These are phyloP conservation scores for Tetradesmus lagerheimii DNA, from an alignment of 139 green algal genomes.

Conservation along the genomic window DNA sequence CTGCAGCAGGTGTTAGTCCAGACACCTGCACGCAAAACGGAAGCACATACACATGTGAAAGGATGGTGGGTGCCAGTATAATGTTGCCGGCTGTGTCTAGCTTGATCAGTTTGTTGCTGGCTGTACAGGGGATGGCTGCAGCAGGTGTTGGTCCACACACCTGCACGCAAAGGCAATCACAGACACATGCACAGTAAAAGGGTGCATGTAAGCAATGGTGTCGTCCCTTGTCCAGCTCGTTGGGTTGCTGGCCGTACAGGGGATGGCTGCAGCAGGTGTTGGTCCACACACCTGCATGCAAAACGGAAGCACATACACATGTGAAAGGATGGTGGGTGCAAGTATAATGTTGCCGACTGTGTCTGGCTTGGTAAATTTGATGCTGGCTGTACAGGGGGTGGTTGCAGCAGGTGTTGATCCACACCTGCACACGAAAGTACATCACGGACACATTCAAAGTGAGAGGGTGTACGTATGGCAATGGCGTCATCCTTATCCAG, in stretches of 20 bases:
- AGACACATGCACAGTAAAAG: neutral
- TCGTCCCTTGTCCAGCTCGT: no score
- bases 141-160: slow-evolving; percentile 92
- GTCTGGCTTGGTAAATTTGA: no score
- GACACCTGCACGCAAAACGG: neutral
- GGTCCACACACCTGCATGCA: neutral
- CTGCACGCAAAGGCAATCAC: neutral
- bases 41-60: no score
- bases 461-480: no score
- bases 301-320: no score
- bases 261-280: slow-evolving; percentile 98
- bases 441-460: neutral
- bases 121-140: slow-evolving; percentile 89
- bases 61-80: no score
- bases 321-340: no score
- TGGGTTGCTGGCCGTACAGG: slow-evolving; percentile 57
- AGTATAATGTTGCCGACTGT: no score
- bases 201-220: slow-evolving; percentile 70
- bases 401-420: slow-evolving; percentile 96
- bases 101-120: no score
- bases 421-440: slow-evolving; percentile 23
- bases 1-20: slow-evolving; percentile 94
- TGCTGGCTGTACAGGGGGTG: slow-evolving; percentile 90
- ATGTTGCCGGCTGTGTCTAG: no score
- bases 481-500: no score